Evolutionary conservation across 106 monocot genomes (phyloP), one percentile per base, ranked within the genome.

Genomic region (Triglochin maritima): DNA sequence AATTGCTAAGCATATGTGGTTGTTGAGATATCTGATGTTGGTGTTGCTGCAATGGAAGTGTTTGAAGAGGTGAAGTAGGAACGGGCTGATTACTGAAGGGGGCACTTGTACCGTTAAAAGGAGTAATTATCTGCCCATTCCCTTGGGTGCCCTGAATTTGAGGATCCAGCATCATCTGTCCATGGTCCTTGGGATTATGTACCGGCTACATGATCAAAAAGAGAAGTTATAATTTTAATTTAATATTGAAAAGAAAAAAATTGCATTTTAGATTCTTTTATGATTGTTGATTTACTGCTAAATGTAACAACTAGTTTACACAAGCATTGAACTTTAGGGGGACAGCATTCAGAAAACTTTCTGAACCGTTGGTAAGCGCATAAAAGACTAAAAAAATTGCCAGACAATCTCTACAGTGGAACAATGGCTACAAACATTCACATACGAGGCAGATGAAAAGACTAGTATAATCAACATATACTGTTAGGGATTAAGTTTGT

Each of bases 111-210:
- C 79, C 62, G 79, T 49, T 83, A 69, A 88, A 80, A 76, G 84
- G 69, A 13, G 74, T 11, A 8, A 78, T 69, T 47, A 74, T 12
- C 55, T 76, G 85, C 58, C 51, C 78, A 76, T 75, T 87, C 15
- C 80, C 86, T 74, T 82, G 93, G 8, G 87, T 81, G 10, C 56
- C 76, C 80, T 90, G 90, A 53, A 95, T 51, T 50, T 84, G 89
- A 50, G 89, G 48, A 47, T 94, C 89, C 65, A 82, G 87, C 79
- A 87, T 81, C 71, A 84, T 82, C 62, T 87, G 87, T 71, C 81
- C 81, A 61, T 85, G 86, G 13, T 90, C 95, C 43, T 88, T 88
- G 6, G 79, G 44, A 54, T 71, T 86, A 61, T 87, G 90, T 62
- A 77, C 83, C 66, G 85, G 79, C 94, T 87, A 75, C 51, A 76